Base-by-base conservation (phyloP, 192 early-diverging fungal genomes). In the Coemansia sp. region DNA sequence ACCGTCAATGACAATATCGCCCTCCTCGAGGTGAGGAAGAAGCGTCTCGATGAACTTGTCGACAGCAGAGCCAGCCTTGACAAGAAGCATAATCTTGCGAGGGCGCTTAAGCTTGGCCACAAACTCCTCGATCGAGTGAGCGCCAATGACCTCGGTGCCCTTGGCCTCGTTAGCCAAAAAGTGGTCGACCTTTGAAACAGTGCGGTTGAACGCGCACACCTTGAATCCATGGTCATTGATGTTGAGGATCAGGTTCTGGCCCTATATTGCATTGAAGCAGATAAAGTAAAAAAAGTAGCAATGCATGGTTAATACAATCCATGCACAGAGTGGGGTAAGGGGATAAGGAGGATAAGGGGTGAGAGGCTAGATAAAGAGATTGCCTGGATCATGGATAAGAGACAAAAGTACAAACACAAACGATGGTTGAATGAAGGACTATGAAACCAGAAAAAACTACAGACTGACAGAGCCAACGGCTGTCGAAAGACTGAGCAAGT, bases 171-270 rank as follows among this genome's bases (percentile, higher is more conserved):
- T 91, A 14, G 82, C 89, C 60, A 99, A 85, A 75, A 99, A 99
- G 62, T 90, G 82, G 75, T 96, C 93, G 50, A 99, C 95, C 87
- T 99, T 99, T 71, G 85, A 81, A 62, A 89, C 88, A 14, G 94
- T 97, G 83, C 96, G 89, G 89, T 99, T 99, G 90, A 89, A 99
- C 22, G 94, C 96, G 71, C 91, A 92, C 66, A 96, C 94, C 70
- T 79, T 89, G 84, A 87, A 99, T 28, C 94, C 96, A 72, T 99
- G 89, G 82, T 99, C 96, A 78, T 96, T 91, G 91, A 99, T 94
- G 88, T 99, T 99, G 56, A 99, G 83, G 73, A 99, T 94, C 78
- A 99, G 75, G 89, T 99, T 99, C 81, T 99, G 96, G 70, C 96
- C 96, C 94, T 96, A 77, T 56, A n/a, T n/a, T 60, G 12, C 22